Percentiles rank a stretch among this genome's conserved stretches.
These are phyloP conservation scores for Thelonectria blattea DNA, from an alignment of 2,329 filamentous ascomycete species.

Conservation along the genomic window DNA sequence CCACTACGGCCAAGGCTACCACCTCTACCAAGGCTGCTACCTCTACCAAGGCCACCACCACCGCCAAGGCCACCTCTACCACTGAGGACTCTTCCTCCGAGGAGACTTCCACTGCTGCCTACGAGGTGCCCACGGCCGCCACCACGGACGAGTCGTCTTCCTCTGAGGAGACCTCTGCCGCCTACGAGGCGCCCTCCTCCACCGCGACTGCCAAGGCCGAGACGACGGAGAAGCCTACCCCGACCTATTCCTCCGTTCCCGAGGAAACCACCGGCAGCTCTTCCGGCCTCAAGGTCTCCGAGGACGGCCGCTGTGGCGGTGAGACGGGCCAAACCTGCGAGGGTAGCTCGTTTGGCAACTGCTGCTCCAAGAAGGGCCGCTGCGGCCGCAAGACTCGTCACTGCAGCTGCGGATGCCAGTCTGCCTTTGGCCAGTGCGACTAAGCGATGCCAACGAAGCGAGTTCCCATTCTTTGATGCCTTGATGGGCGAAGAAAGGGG, in stretches of 20 bases:
- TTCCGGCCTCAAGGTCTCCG: constrained; percentile 41
- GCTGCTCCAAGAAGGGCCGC: constrained; percentile 49
- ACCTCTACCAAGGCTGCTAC: background rate
- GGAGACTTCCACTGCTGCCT: constrained; percentile 15
- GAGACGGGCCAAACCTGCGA: constrained; percentile 48
- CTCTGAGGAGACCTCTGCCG: constrained; percentile 1
- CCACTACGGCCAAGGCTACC: constrained; percentile 18
- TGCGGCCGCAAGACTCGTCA: constrained; percentile 47
- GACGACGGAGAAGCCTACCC: constrained; percentile 9
- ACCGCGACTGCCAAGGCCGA: constrained; percentile 2
- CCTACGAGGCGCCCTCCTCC: background rate
- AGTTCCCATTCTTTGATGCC: no score
- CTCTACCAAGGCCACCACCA: constrained; percentile 13
- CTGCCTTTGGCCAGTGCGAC: constrained; percentile 44
- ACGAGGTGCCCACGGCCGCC: constrained; percentile 7
- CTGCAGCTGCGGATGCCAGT: constrained; percentile 47
- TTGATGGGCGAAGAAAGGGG: background rate
- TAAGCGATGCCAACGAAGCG: constrained; percentile 12
- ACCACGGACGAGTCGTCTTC: constrained; percentile 10
- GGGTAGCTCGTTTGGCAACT: constrained; percentile 50
- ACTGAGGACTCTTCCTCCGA: background rate
- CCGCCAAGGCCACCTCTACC: constrained; percentile 14
- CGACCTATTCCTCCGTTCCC: constrained; percentile 17
- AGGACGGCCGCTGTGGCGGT: constrained; percentile 50
- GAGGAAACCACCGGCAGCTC: constrained; percentile 24